phyloP scores from a whole-genome alignment of 768 basidiomycete species.

The Rhodocollybia butyracea region DNA sequence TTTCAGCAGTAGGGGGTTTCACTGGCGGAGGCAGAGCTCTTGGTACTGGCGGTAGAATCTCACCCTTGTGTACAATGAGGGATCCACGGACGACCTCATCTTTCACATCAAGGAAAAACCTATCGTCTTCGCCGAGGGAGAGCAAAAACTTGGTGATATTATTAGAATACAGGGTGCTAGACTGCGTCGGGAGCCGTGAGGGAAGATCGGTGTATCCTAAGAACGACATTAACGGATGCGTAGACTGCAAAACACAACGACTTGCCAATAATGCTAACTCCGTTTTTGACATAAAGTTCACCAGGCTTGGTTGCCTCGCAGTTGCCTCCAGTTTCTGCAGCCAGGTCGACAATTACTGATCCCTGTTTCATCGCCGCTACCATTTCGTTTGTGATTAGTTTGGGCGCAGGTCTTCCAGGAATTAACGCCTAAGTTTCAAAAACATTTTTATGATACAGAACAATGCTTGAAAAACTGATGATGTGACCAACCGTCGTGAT shows the following conservation, averaged over 20 bases:
- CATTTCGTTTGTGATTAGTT: constrained; percentile 82
- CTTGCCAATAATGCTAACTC: constrained; percentile 80
- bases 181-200: constrained; percentile 86
- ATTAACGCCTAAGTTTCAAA: constrained; percentile 58
- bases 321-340: constrained; percentile 89
- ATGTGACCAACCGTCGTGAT: constrained; percentile 64
- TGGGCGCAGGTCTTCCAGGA: constrained; percentile 85
- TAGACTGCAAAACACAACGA: not conserved
- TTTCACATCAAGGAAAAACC: constrained; percentile 64
- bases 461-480: not conserved
- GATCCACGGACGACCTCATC: constrained; percentile 87
- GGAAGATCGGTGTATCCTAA: constrained; percentile 82
- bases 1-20: constrained; percentile 43
- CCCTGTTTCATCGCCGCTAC: constrained; percentile 90
- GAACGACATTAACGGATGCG: constrained; percentile 1
- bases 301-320: constrained; percentile 82
- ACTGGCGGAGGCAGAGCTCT: constrained; percentile 64
- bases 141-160: constrained; percentile 88
- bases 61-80: constrained; percentile 68
- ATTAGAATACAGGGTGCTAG: constrained; percentile 87
- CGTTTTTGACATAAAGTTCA: constrained; percentile 61
- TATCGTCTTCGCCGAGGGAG: constrained; percentile 61
- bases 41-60: constrained; percentile 62
- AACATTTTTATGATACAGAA: constrained; percentile 13
- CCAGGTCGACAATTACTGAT: constrained; percentile 83